Evolutionary conservation across 208 protist species (phyloP).

Genomic region (Wallacemonas sp.): DNA sequence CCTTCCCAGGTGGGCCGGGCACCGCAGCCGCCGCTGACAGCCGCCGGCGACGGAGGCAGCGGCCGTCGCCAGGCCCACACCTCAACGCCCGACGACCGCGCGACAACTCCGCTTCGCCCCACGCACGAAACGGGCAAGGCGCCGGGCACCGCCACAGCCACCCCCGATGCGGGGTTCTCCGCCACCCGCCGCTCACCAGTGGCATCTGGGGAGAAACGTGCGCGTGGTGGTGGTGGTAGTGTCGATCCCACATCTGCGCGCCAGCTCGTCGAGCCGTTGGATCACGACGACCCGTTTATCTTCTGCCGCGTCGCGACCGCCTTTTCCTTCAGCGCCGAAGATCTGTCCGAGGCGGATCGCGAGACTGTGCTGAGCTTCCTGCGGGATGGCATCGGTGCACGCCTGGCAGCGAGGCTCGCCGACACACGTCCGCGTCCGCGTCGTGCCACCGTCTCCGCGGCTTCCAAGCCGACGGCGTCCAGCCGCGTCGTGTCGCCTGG

Average conservation of each 20-base stretch:
- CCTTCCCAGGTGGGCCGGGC: neutral
- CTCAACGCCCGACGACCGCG: no score
- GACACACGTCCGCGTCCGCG: neutral
- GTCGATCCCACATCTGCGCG: neutral
- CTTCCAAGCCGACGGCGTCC: neutral
- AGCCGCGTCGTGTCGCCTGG: neutral
- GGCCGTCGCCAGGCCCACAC: no score
- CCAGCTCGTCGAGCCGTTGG: neutral
- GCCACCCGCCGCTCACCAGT: no score
- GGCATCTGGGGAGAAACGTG: no score
- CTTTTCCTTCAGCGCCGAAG: constrained; percentile 65
- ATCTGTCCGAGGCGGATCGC: constrained; percentile 25
- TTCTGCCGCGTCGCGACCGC: constrained; percentile 63
- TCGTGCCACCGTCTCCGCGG: neutral
- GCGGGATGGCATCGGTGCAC: constrained; percentile 22
- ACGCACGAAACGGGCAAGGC: neutral
- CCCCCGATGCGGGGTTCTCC: neutral
- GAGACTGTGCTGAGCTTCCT: constrained; percentile 30
- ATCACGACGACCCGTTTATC: constrained; percentile 6
- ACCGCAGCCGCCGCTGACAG: neutral
- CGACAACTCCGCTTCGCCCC: neutral
- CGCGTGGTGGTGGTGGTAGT: neutral
- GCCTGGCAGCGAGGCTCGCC: neutral
- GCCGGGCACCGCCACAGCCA: neutral
- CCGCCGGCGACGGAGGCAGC: neutral